Percentiles rank a stretch among this genome's conserved stretches.
Evolutionary conservation across 805 yeast genomes (phyloP).

Genomic region (Kluyveromyces starmeri): DNA sequence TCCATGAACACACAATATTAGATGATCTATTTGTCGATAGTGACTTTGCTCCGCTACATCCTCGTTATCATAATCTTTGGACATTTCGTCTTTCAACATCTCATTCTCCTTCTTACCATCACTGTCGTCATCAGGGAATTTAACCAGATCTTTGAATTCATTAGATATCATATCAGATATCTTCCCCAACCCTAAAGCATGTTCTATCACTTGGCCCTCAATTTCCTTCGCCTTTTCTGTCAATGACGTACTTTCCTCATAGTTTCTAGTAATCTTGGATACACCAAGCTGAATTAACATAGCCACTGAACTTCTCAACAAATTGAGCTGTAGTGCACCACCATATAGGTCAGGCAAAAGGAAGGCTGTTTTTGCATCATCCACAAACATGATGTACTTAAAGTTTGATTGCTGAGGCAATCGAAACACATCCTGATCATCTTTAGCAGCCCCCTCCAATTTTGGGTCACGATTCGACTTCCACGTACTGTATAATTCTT

Average conservation of each 20-base stretch:
- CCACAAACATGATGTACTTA: slow-evolving; percentile 11
- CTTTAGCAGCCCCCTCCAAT: slow-evolving; percentile 8
- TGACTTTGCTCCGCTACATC: slow-evolving; percentile 33
- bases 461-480: slow-evolving; percentile 3
- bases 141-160: slow-evolving; percentile 13
- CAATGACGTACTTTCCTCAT: slow-evolving; percentile 12
- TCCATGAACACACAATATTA: slow-evolving; percentile 88
- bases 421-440: slow-evolving; percentile 27
- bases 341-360: slow-evolving; percentile 37
- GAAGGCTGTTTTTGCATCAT: slow-evolving; percentile 37
- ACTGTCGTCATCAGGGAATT: slow-evolving; percentile 6
- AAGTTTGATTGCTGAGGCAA: neutral
- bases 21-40: slow-evolving; percentile 38
- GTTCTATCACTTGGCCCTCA: slow-evolving; percentile 21
- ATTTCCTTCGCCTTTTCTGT: slow-evolving; percentile 23
- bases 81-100: slow-evolving; percentile 38
- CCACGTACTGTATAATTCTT: slow-evolving; percentile 21
- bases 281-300: slow-evolving; percentile 38
- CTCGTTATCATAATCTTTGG: slow-evolving; percentile 43
- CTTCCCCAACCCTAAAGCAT: slow-evolving; percentile 13
- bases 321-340: slow-evolving; percentile 32
- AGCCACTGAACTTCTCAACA: slow-evolving; percentile 28
- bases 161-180: slow-evolving; percentile 16
- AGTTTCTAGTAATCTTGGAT: slow-evolving; percentile 43
- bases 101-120: slow-evolving; percentile 12